Conservation (phyloP, 148 eudicot genomes). For the Arbutus unedo region DNA sequence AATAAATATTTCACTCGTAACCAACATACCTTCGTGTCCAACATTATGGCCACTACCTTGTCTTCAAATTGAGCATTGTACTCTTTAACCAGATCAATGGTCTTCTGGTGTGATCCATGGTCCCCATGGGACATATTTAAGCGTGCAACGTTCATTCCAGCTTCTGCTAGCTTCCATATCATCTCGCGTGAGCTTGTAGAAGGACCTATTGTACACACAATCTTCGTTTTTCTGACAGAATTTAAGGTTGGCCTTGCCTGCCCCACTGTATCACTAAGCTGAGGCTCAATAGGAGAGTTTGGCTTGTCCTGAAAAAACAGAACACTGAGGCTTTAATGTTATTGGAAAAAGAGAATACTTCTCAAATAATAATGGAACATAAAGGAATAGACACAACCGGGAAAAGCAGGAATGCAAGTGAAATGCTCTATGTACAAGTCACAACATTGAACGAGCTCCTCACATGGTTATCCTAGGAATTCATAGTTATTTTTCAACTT, state of each 20-base stretch:
- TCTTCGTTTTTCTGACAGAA: slow-evolving; percentile 77
- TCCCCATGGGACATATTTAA: slow-evolving; percentile 98
- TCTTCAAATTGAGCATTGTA: slow-evolving; percentile 89
- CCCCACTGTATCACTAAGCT: slow-evolving; percentile 31
- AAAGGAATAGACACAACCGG: neutral
- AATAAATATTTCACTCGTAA: neutral
- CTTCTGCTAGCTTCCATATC: slow-evolving; percentile 96
- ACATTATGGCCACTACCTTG: slow-evolving; percentile 88
- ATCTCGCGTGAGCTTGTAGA: slow-evolving; percentile 86
- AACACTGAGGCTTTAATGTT: neutral
- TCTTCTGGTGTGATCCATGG: slow-evolving; percentile 91
- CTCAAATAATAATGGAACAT: neutral
- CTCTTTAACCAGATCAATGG: slow-evolving; percentile 84
- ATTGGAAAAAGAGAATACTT: neutral
- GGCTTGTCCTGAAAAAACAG: slow-evolving; percentile 18
- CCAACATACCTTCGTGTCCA: slow-evolving; percentile 83
- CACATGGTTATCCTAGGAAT: neutral
- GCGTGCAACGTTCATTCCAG: slow-evolving; percentile 98
- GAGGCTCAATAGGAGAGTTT: slow-evolving; percentile 45
- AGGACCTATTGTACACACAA: slow-evolving; percentile 96
- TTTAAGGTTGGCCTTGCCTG: slow-evolving; percentile 21
- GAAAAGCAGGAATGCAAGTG: neutral
- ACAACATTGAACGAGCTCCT: neutral
- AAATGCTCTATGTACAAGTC: neutral
- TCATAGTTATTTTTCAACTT: neutral